phyloP scores from a whole-genome alignment of 2,329 filamentous ascomycete genomes.

The Monosporascus sp. region DNA sequence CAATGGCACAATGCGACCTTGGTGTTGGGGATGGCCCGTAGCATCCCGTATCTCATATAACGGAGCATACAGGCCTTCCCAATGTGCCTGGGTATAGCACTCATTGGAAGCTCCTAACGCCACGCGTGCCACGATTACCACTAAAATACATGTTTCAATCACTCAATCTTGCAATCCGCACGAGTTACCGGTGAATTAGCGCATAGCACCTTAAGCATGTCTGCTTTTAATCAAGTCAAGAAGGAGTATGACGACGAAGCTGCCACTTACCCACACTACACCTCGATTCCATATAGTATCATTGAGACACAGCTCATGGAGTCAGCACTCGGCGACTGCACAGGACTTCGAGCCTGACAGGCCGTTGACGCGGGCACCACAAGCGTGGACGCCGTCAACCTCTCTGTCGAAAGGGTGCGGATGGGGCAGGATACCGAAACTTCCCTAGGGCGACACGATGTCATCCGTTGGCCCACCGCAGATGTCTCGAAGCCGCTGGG shows the following conservation, averaged over 20 bases:
- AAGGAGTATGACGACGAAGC: conserved; percentile 9
- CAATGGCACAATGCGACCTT: too few species aligned
- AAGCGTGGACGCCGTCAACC: conserved; percentile 23
- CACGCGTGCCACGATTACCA: too few species aligned
- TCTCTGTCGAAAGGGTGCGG: conserved; percentile 22
- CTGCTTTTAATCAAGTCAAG: not conserved
- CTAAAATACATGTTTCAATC: too few species aligned
- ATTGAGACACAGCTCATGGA: conserved; percentile 25
- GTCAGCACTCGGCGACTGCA: conserved; percentile 21
- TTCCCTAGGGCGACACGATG: conserved; percentile 15
- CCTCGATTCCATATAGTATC: conserved; percentile 4
- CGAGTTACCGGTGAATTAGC: too few species aligned
- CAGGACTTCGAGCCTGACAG: conserved; percentile 20
- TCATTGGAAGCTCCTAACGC: too few species aligned
- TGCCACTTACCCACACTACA: conserved; percentile 3
- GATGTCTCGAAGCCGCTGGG: conserved; percentile 20
- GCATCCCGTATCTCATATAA: too few species aligned
- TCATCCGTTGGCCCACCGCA: conserved; percentile 19
- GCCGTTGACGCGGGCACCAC: conserved; percentile 20
- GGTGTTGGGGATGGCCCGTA: too few species aligned
- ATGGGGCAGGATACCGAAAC: conserved; percentile 10
- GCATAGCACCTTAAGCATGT: too few species aligned
- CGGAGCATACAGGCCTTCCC: too few species aligned
- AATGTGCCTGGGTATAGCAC: too few species aligned
- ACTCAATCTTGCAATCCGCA: too few species aligned